These are phyloP conservation scores for Pleurotus djamor DNA, from an alignment of 768 basidiomycete species.

Conservation along the genomic window DNA sequence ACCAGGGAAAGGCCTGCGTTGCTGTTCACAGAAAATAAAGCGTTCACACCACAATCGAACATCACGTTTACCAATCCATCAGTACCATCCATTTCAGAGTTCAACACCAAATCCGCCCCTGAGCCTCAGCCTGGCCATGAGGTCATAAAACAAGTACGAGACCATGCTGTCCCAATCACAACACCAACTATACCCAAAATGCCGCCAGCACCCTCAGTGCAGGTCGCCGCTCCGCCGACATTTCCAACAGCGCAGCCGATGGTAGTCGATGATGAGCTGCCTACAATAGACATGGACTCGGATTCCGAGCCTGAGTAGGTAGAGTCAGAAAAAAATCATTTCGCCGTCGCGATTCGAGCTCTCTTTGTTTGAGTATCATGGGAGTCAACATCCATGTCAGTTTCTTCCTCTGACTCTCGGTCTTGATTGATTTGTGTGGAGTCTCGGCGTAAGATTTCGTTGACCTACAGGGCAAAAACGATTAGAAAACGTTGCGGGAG, in stretches of 20 bases:
- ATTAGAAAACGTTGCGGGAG: background rate
- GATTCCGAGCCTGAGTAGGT: slow-evolving; percentile 64
- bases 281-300: slow-evolving; percentile 73
- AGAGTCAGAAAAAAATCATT: background rate
- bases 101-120: no score
- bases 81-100: no score
- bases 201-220: background rate
- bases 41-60: no score
- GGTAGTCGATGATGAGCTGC: slow-evolving; percentile 45
- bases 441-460: background rate
- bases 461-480: slow-evolving; percentile 6
- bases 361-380: slow-evolving; percentile 29
- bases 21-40: no score
- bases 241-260: background rate
- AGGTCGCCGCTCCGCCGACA: slow-evolving; percentile 2
- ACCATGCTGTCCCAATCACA: no score
- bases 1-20: no score
- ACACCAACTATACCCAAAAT: background rate
- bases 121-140: no score
- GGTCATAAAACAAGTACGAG: no score
- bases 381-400: slow-evolving; percentile 17
- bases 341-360: slow-evolving; percentile 16
- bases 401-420: slow-evolving; percentile 26
- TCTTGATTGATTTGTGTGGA: background rate
- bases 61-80: no score